These are phyloP conservation scores for Podosphaera xanthii DNA, from an alignment of 2,329 filamentous ascomycete genomes.

Conservation along the genomic window DNA sequence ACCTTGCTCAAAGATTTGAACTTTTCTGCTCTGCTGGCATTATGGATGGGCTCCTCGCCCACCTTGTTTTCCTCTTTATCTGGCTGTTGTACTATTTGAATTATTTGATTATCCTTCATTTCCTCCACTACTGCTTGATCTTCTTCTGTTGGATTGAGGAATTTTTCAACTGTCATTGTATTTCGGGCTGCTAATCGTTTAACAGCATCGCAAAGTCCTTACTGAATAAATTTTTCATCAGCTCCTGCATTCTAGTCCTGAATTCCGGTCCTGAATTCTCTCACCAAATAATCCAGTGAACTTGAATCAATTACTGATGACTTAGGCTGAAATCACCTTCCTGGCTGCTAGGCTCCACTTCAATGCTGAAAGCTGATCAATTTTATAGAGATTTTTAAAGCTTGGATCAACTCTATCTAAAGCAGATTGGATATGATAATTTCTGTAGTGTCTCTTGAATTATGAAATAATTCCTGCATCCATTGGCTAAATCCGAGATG, in stretches of 20 bases:
- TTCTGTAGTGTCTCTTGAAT: too few relatives aligned
- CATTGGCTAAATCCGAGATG: background rate
- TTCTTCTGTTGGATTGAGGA: background rate
- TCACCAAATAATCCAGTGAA: too few relatives aligned
- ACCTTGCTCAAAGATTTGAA: background rate
- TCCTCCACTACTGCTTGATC: background rate
- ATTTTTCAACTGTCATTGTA: background rate
- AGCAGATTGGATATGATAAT: too few relatives aligned
- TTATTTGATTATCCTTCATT: background rate
- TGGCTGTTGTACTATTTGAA: background rate
- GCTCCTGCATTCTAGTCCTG: slow-evolving; percentile 12
- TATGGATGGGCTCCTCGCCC: background rate
- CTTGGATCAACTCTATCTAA: too few relatives aligned
- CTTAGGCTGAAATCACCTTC: too few relatives aligned
- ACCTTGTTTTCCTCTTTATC: background rate
- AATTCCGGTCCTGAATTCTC: too few relatives aligned
- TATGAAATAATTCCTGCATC: background rate
- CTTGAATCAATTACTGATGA: too few relatives aligned
- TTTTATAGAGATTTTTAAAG: too few relatives aligned
- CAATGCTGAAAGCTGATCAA: background rate
- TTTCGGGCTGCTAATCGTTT: background rate
- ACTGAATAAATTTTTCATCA: slow-evolving; percentile 22
- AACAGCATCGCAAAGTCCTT: background rate
- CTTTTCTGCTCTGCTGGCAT: background rate
- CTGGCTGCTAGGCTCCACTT: too few relatives aligned